Evolutionary conservation across 139 green algal species (phyloP).

Genomic region (Closterium sp.): DNA sequence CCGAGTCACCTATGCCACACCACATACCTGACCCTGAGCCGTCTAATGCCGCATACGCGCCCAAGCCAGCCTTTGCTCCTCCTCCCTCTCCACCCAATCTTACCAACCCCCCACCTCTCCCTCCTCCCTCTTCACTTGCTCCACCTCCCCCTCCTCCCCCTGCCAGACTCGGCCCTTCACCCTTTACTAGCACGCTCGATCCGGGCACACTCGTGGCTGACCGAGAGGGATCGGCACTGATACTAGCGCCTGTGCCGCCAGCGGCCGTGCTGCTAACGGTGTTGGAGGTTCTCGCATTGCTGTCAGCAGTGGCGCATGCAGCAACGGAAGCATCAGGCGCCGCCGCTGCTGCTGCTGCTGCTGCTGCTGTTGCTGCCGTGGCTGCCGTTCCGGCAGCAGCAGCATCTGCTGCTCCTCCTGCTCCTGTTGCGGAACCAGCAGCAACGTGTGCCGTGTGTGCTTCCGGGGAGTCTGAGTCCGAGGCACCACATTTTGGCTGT

Average conservation of each 20-base stretch:
- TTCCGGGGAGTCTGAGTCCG: too few relatives aligned
- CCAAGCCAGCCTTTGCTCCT: too few relatives aligned
- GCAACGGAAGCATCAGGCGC: not conserved
- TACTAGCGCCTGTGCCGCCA: not conserved
- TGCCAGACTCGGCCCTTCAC: not conserved
- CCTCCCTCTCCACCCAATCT: not conserved
- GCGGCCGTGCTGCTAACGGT: not conserved
- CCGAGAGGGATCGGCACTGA: not conserved
- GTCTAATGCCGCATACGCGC: not conserved
- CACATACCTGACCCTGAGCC: not conserved
- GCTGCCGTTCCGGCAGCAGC: not conserved
- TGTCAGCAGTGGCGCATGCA: not conserved
- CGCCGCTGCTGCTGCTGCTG: too few relatives aligned
- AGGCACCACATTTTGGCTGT: not conserved
- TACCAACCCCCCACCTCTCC: not conserved
- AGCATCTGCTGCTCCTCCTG: not conserved
- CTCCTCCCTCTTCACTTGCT: not conserved
- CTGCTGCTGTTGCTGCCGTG: too few relatives aligned
- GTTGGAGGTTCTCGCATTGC: not conserved
- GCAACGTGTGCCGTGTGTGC: not conserved
- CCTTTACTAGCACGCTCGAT: not conserved
- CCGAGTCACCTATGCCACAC: not conserved
- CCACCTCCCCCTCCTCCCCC: not conserved
- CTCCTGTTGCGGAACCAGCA: not conserved
- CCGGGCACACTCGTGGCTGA: not conserved